Conservation (phyloP, 2,329 filamentous ascomycete genomes). For the Ophiostoma himal-ulmi region DNA sequence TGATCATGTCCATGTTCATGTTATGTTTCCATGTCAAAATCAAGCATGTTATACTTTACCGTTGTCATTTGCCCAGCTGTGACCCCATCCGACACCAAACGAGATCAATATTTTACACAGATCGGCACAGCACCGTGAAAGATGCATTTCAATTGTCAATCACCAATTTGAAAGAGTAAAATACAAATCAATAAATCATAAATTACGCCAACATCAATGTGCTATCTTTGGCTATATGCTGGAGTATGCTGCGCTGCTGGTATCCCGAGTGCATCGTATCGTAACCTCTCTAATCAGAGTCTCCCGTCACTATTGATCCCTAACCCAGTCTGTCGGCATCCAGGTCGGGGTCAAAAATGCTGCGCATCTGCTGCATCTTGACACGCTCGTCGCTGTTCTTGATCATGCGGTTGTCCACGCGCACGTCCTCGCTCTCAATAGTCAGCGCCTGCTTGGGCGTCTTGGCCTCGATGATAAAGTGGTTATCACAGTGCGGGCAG, state of each 20-base stretch:
- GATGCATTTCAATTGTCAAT: not conserved
- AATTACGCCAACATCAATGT: not conserved
- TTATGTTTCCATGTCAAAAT: not conserved
- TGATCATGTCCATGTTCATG: not conserved
- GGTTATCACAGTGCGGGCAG: slow-evolving; percentile 98
- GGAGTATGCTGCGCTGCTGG: not conserved
- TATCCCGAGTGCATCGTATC: not conserved
- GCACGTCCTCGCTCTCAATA: slow-evolving; percentile 84
- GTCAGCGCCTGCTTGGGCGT: slow-evolving; percentile 77
- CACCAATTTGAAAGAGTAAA: not conserved
- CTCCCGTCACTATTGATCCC: not conserved
- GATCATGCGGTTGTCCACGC: slow-evolving; percentile 83
- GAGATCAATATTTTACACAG: not conserved
- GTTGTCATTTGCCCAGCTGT: not conserved
- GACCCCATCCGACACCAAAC: not conserved
- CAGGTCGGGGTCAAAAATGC: slow-evolving; percentile 70
- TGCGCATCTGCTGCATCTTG: slow-evolving; percentile 51
- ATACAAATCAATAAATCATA: not conserved
- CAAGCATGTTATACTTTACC: slow-evolving; percentile 6
- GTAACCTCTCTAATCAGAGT: not conserved
- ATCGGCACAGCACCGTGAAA: not conserved
- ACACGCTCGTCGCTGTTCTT: slow-evolving; percentile 71
- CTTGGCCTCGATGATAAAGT: slow-evolving; percentile 86
- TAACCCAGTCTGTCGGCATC: slow-evolving; percentile 72
- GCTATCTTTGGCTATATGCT: not conserved